Conservation (phyloP, 2,329 filamentous ascomycete species). For the Trichophyton benhamiae region DNA sequence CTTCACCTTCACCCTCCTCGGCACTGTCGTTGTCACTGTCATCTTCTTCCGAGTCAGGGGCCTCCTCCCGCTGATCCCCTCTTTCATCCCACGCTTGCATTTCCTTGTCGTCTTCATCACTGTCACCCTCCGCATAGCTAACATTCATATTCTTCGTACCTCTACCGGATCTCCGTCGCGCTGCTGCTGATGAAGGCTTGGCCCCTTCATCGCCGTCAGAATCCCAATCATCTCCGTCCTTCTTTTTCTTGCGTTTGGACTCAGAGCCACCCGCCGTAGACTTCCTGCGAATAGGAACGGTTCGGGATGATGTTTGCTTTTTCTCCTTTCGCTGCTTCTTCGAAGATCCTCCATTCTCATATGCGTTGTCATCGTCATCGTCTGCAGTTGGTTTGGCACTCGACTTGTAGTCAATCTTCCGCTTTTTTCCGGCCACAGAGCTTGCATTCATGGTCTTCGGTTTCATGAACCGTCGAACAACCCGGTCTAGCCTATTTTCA, state of each 20-base stretch:
- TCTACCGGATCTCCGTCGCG: conserved; percentile 30
- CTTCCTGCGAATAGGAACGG: conserved; percentile 25
- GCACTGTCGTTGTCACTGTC: conserved; percentile 20
- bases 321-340: conserved; percentile 18
- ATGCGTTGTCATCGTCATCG: conserved; percentile 19
- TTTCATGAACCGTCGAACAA: conserved; percentile 60
- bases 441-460: conserved; percentile 29
- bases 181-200: conserved; percentile 24
- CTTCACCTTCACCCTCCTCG: conserved; percentile 6
- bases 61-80: conserved; percentile 20
- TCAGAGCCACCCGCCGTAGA: conserved; percentile 16
- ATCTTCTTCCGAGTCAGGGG: conserved; percentile 13
- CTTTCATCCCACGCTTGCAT: conserved; percentile 29
- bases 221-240: conserved; percentile 29
- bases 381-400: conserved; percentile 18
- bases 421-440: conserved; percentile 25
- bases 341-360: conserved; percentile 2
- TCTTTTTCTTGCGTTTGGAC: conserved; percentile 27
- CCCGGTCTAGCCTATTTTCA: conserved; percentile 62
- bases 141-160: conserved; percentile 25
- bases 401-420: conserved; percentile 27
- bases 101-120: conserved; percentile 33
- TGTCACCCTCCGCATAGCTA: conserved; percentile 35
- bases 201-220: conserved; percentile 32
- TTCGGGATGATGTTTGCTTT: conserved; percentile 12